Percentiles rank a stretch among this genome's conserved stretches.
Conservation (phyloP, 2,329 filamentous ascomycete genomes). For the Emergomyces africanus region DNA sequence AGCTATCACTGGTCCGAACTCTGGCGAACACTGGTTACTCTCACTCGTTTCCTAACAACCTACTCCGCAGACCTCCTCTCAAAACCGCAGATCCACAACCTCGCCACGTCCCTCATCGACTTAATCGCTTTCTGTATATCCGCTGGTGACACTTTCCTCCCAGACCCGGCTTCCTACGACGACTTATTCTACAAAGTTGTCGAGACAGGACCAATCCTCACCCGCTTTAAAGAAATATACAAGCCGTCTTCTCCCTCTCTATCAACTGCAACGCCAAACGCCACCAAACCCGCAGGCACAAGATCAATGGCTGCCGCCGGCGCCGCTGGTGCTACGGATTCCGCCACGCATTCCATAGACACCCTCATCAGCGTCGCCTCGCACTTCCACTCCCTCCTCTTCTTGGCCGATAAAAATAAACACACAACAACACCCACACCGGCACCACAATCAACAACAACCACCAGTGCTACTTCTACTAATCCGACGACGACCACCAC, state of each 20-base stretch:
- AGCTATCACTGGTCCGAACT: slow-evolving; percentile 91
- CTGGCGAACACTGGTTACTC: slow-evolving; percentile 75
- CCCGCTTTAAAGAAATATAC: slow-evolving; percentile 72
- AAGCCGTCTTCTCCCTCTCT: slow-evolving; percentile 24
- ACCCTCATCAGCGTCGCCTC: slow-evolving; percentile 65
- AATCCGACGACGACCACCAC: not conserved
- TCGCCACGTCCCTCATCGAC: slow-evolving; percentile 69
- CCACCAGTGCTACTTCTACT: slow-evolving; percentile 11
- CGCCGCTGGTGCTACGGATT: slow-evolving; percentile 51
- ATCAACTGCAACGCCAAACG: slow-evolving; percentile 12
- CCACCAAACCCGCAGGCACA: slow-evolving; percentile 10
- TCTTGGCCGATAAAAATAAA: slow-evolving; percentile 39
- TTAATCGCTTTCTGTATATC: slow-evolving; percentile 74
- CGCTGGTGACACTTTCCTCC: slow-evolving; percentile 79
- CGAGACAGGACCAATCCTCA: slow-evolving; percentile 71
- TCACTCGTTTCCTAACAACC: slow-evolving; percentile 80
- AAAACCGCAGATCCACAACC: slow-evolving; percentile 54
- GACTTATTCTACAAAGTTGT: slow-evolving; percentile 98
- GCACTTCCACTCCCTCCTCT: slow-evolving; percentile 76
- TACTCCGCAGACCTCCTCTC: slow-evolving; percentile 67
- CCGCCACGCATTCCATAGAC: slow-evolving; percentile 46
- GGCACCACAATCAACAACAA: not conserved
- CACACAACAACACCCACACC: slow-evolving; percentile 12
- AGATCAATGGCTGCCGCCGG: slow-evolving; percentile 58
- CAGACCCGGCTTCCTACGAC: slow-evolving; percentile 76